Evolutionary conservation across 108 stramenopile species (phyloP).

Genomic region (Skeletonema menzelii): DNA sequence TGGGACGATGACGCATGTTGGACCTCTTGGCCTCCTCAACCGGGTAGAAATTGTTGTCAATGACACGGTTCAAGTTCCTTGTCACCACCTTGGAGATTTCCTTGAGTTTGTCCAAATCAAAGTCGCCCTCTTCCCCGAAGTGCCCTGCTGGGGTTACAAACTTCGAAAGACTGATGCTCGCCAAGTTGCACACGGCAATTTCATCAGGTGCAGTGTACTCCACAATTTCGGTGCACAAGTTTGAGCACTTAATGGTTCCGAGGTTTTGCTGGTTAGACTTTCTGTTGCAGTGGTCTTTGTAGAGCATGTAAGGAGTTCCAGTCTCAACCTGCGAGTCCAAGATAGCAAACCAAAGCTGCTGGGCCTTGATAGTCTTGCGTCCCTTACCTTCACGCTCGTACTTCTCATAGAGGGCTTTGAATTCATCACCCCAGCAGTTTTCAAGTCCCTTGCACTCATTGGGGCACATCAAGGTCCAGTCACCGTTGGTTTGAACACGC

Average conservation of each 20-base stretch:
- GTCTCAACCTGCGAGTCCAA: conserved; percentile 99
- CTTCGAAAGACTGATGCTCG: conserved; percentile 94
- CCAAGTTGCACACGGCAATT: conserved; percentile 99
- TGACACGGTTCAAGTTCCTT: conserved; percentile 96
- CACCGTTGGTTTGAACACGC: conserved; percentile 90
- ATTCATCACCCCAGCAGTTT: conserved; percentile 89
- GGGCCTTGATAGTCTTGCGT: conserved; percentile 92
- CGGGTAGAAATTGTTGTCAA: conserved; percentile 99
- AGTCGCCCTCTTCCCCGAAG: conserved; percentile 48
- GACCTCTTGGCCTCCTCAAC: conserved; percentile 80
- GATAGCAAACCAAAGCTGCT: conserved; percentile 98
- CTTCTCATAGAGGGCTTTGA: conserved; percentile 90
- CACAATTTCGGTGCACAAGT: conserved; percentile 98
- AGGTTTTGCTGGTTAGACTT: conserved; percentile 99
- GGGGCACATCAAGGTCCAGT: conserved; percentile 95
- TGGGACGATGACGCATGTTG: conserved; percentile 98
- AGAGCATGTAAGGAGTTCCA: conserved; percentile 99
- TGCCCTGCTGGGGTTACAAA: conserved; percentile 75
- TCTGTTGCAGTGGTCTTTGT: conserved; percentile 98
- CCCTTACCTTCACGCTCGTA: conserved; percentile 95
- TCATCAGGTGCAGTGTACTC: conserved; percentile 99
- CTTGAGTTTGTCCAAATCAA: conserved; percentile 88
- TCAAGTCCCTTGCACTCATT: conserved; percentile 96
- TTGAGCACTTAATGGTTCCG: conserved; percentile 97
- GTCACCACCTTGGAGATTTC: conserved; percentile 94